These are phyloP conservation scores for Zizania latifolia DNA, from an alignment of 176 grass and related monocot species.

Conservation along the genomic window DNA sequence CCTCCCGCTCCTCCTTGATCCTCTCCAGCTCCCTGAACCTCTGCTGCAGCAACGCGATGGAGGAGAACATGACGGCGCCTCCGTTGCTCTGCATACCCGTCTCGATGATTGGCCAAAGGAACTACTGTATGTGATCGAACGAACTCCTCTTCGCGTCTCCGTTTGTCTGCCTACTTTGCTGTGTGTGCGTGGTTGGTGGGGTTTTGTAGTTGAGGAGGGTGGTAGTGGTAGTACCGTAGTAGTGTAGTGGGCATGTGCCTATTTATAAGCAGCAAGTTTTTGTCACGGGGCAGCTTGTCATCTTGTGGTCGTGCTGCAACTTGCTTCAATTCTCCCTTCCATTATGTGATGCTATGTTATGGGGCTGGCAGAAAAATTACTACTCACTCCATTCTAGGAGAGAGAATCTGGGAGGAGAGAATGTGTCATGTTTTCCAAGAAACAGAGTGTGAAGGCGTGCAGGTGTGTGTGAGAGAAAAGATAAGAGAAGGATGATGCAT, in stretches of 20 bases:
- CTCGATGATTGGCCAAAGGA: neutral
- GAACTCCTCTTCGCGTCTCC: neutral
- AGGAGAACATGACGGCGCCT: conserved; percentile 47
- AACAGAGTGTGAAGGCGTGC: conserved; percentile 35
- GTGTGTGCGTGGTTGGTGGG: conserved; percentile 3
- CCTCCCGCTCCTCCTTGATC: conserved; percentile 81
- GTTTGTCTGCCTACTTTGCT: conserved; percentile 5
- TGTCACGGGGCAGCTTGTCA: conserved; percentile 23
- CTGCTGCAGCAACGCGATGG: conserved; percentile 76
- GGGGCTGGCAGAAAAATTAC: conserved; percentile 5
- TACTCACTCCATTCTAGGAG: neutral
- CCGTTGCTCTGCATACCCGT: conserved; percentile 42
- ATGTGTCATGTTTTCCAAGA: conserved; percentile 53
- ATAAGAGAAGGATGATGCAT: too few relatives aligned
- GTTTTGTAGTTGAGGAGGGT: too few relatives aligned
- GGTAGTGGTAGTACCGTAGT: neutral
- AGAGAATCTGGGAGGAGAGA: conserved; percentile 37
- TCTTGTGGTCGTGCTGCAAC: conserved; percentile 42
- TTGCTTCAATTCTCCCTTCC: conserved; percentile 12
- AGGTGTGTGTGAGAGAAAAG: neutral
- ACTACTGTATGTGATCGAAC: neutral
- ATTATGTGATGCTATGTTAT: conserved; percentile 32
- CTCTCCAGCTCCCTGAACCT: conserved; percentile 80
- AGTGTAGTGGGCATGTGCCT: conserved; percentile 29
- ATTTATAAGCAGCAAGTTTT: conserved; percentile 47